Evolutionary conservation across 2,329 filamentous ascomycete species (phyloP).

Genomic region (Paradendryphiella salina): DNA sequence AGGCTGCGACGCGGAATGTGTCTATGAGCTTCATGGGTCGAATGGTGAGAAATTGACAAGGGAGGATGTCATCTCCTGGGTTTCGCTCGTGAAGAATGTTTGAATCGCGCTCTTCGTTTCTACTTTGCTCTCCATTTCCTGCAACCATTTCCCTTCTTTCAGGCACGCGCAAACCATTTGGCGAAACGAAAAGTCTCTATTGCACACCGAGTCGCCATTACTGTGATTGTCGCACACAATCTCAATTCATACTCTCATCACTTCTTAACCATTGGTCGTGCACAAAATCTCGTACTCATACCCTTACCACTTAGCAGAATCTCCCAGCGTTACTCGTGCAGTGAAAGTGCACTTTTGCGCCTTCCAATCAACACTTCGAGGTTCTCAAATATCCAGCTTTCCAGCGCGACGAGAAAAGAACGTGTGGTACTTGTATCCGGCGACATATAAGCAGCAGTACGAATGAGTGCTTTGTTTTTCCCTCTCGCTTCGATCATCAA

Average conservation of each 20-base stretch:
- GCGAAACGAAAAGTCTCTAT: background rate
- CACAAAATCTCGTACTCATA: conserved; percentile 6
- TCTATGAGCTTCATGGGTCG: background rate
- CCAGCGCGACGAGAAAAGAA: background rate
- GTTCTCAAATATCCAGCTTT: background rate
- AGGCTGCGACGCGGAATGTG: conserved; percentile 6
- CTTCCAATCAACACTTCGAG: conserved; percentile 1
- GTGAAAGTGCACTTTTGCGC: background rate
- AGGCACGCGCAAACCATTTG: background rate
- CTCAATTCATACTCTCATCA: conserved; percentile 3
- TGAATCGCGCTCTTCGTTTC: background rate
- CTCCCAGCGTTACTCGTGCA: conserved; percentile 13
- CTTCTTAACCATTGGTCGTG: conserved; percentile 8
- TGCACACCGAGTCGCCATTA: background rate
- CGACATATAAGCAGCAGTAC: background rate
- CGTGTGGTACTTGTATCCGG: background rate
- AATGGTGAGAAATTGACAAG: background rate
- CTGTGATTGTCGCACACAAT: conserved; percentile 7
- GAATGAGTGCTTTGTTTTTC: background rate
- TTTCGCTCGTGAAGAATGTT: background rate
- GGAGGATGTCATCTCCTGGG: background rate
- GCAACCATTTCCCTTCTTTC: background rate
- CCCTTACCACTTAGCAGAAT: conserved; percentile 6
- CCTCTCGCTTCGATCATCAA: background rate
- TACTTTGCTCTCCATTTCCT: background rate